phyloP scores from a whole-genome alignment of 2,329 filamentous ascomycete species.

The Alternaria alternata region DNA sequence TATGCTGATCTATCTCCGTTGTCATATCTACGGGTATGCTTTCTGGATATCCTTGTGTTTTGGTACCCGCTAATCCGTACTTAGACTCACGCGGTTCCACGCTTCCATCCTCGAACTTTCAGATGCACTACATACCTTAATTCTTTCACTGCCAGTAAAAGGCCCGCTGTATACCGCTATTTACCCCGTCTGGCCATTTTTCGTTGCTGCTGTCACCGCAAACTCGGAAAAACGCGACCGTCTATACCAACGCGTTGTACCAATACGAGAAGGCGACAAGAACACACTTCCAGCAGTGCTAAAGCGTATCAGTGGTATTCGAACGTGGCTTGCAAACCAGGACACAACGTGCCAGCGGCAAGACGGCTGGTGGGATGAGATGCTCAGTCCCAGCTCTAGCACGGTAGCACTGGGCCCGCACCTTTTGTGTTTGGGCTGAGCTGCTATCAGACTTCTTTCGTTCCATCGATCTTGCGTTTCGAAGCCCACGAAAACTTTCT shows the following conservation, averaged over 20 bases:
- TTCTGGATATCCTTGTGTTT: background rate
- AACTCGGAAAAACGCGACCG: constrained; percentile 42
- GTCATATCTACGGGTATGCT: constrained; percentile 42
- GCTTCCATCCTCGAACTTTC: constrained; percentile 40
- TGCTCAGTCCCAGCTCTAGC: constrained; percentile 41
- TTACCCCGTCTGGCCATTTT: constrained; percentile 46
- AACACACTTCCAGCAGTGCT: constrained; percentile 43
- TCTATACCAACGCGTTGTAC: constrained; percentile 42
- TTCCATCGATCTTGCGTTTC: background rate
- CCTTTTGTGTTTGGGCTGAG: constrained; percentile 27
- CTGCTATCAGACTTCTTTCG: background rate
- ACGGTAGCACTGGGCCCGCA: constrained; percentile 25
- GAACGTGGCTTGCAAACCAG: constrained; percentile 43
- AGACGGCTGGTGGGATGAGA: constrained; percentile 48
- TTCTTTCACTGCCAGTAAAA: constrained; percentile 43
- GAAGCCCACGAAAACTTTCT: background rate
- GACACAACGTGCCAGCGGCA: constrained; percentile 29
- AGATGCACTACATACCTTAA: constrained; percentile 32
- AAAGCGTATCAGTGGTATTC: constrained; percentile 39
- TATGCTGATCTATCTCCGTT: constrained; percentile 43
- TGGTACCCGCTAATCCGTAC: constrained; percentile 2
- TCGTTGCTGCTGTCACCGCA: constrained; percentile 44
- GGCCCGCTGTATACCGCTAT: constrained; percentile 44
- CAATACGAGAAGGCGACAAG: constrained; percentile 44
- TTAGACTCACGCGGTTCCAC: constrained; percentile 42